Evolutionary conservation across 345 rosid genomes (phyloP).

Genomic region (Streptanthus diversifolius): DNA sequence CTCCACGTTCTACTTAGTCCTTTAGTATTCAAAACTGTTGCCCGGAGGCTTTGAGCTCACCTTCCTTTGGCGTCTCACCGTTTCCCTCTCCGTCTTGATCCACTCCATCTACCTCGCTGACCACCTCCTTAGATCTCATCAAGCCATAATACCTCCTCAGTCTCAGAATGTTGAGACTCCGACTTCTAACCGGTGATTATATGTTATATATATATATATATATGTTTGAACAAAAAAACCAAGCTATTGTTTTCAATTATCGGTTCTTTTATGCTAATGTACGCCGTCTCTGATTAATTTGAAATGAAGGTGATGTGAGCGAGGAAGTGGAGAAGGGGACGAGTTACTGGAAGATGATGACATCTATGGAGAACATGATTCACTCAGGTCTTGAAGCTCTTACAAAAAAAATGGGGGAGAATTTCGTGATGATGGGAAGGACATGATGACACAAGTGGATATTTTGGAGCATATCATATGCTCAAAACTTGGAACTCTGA

Average conservation of each 20-base stretch:
- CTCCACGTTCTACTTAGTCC: slow-evolving; percentile 13
- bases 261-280: not conserved
- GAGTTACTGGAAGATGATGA: slow-evolving; percentile 2
- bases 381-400: slow-evolving; percentile 7
- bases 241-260: not conserved
- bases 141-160: not conserved
- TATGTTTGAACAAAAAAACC: not conserved
- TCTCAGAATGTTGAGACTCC: slow-evolving; percentile 11
- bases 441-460: not conserved
- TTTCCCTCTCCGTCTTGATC: slow-evolving; percentile 7
- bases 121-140: slow-evolving; percentile 9
- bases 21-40: slow-evolving; percentile 1
- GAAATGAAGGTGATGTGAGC: slow-evolving; percentile 1
- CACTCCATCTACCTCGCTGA: slow-evolving; percentile 6
- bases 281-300: not conserved
- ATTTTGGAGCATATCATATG: not conserved
- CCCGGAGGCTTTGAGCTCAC: slow-evolving; percentile 10
- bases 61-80: slow-evolving; percentile 22
- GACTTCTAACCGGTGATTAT: slow-evolving; percentile 1
- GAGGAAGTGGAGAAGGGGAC: not conserved
- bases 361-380: slow-evolving; percentile 6
- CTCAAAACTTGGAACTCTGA: slow-evolving; percentile 3
- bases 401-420: slow-evolving; percentile 7
- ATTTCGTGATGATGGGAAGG: slow-evolving; percentile 15
- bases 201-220: not conserved